A percentile compares a stretch with the other conserved stretches of the same genome.
Evolutionary conservation across 345 rosid species (phyloP).

Genomic region (Eucalyptus cloeziana): DNA sequence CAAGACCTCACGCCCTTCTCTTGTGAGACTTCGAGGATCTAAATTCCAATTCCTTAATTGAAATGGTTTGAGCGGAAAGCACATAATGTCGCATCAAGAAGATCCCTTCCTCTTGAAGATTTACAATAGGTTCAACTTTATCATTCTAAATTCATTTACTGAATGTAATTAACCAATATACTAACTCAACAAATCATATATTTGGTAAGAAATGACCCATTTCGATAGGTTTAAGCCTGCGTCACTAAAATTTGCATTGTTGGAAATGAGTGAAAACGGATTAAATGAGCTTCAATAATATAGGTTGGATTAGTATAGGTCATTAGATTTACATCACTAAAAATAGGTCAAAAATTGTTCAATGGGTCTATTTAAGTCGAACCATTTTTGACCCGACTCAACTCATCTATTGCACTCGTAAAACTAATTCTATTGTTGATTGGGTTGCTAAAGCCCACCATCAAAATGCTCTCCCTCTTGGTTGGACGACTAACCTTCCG

Average conservation of each 20-base stretch:
- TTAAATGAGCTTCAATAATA: no score
- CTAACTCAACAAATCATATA: no score
- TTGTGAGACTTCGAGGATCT: background rate
- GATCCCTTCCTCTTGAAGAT: background rate
- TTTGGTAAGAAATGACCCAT: no score
- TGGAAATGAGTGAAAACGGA: accelerated
- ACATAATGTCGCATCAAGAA: background rate
- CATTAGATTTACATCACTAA: no score
- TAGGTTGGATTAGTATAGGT: accelerated
- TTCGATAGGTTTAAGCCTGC: no score
- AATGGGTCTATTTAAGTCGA: accelerated
- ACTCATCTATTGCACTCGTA: no score
- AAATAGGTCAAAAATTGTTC: no score
- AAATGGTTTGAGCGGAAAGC: background rate
- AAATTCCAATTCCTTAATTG: background rate
- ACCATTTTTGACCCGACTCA: accelerated
- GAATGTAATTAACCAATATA: no score
- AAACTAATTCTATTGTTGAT: no score
- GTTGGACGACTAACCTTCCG: accelerated
- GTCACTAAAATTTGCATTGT: accelerated
- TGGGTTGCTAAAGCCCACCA: no score
- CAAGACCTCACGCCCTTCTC: background rate
- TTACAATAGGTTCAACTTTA: accelerated
- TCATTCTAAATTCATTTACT: no score
- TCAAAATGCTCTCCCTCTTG: accelerated